A percentile compares a stretch with the other conserved stretches of the same genome.
phyloP scores from a whole-genome alignment of 1,139 yeast species.

The Candida buenavistaensis region DNA sequence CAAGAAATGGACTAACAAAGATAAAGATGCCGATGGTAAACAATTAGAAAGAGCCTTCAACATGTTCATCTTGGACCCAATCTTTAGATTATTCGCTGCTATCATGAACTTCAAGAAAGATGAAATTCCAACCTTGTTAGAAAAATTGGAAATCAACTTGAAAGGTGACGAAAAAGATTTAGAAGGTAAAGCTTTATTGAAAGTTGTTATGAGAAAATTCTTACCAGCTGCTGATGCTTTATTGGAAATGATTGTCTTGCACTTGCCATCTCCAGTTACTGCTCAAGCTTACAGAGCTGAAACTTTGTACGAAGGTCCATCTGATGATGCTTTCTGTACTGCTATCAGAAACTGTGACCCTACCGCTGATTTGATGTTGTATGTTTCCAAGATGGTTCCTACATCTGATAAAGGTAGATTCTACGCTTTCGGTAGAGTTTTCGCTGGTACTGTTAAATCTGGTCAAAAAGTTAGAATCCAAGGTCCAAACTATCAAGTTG shows the following conservation, averaged over 20 bases:
- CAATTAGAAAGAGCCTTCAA: conserved; percentile 98
- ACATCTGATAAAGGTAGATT: conserved; percentile 99
- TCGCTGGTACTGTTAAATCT: conserved; percentile 98
- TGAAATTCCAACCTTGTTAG: conserved; percentile 85
- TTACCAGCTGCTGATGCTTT: conserved; percentile 99
- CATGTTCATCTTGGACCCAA: conserved; percentile 99
- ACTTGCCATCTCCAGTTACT: conserved; percentile 99
- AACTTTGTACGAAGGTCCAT: conserved; percentile 98
- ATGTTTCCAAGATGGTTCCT: conserved; percentile 99
- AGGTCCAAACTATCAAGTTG: conserved; percentile 99
- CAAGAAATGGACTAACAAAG: conserved; percentile 98
- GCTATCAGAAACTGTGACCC: conserved; percentile 99
- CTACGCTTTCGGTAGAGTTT: conserved; percentile 99
- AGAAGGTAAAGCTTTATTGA: conserved; percentile 97
- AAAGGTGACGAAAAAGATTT: conserved; percentile 95
- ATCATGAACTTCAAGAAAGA: conserved; percentile 72
- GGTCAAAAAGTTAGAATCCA: conserved; percentile 99
- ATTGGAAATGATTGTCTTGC: conserved; percentile 97
- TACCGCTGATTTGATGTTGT: conserved; percentile 96
- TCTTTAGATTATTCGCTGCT: conserved; percentile 71
- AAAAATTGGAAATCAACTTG: conserved; percentile 87
- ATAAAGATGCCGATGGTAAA: conserved; percentile 94
- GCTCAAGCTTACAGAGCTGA: conserved; percentile 99
- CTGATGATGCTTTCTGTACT: conserved; percentile 86
- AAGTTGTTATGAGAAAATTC: conserved; percentile 99